Conservation (phyloP, 179 eudicot genomes). For the Camellia oleifera region DNA sequence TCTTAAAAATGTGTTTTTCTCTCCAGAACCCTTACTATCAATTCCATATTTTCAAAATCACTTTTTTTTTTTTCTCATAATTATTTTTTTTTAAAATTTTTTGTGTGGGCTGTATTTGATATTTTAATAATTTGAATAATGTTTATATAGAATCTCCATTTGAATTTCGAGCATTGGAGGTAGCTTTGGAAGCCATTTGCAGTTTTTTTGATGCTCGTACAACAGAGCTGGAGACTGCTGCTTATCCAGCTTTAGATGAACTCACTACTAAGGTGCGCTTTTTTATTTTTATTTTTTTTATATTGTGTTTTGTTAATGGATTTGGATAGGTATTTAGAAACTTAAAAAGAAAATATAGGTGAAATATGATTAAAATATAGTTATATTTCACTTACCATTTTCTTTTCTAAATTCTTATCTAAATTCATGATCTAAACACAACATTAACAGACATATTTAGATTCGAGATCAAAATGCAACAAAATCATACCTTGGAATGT, state of each 20-base stretch:
- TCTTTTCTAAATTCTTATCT: too few species aligned
- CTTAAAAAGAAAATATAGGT: too few species aligned
- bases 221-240: conserved; percentile 61
- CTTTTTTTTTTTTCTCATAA: too few species aligned
- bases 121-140: background rate
- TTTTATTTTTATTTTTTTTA: conserved; percentile 2
- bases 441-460: too few species aligned
- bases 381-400: too few species aligned
- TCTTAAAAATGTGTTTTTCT: background rate
- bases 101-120: background rate
- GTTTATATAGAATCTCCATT: conserved; percentile 72
- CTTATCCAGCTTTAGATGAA: conserved; percentile 67
- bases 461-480: too few species aligned
- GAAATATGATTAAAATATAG: too few species aligned
- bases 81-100: background rate
- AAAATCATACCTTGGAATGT: too few species aligned
- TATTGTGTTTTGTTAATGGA: too few species aligned
- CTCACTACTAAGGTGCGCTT: conserved; percentile 54
- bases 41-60: background rate
- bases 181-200: conserved; percentile 90
- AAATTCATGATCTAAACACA: too few species aligned
- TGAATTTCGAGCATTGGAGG: conserved; percentile 92
- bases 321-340: too few species aligned
- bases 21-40: background rate
- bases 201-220: conserved; percentile 62